Conservation (phyloP, 2,329 filamentous ascomycete genomes). For the Bipolaris gigantea region DNA sequence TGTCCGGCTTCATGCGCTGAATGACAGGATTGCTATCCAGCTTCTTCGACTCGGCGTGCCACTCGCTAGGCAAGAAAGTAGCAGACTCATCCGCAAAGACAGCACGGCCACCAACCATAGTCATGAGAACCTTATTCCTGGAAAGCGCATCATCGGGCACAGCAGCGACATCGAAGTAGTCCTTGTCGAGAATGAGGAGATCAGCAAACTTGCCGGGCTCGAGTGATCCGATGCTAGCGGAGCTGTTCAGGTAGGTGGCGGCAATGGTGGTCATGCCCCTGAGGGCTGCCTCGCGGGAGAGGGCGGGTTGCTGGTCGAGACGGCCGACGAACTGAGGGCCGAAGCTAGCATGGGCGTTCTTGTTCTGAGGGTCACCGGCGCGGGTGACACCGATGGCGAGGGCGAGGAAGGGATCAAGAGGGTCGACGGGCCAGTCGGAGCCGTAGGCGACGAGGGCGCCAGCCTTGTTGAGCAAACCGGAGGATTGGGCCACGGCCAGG, state of each 20-base stretch:
- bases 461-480: background rate
- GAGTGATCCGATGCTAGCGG: constrained; percentile 2
- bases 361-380: constrained; percentile 3
- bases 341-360: constrained; percentile 2
- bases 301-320: background rate
- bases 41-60: constrained; percentile 2
- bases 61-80: constrained; percentile 2
- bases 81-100: constrained; percentile 3
- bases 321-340: constrained; percentile 2
- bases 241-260: constrained; percentile 2
- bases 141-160: constrained; percentile 1
- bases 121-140: constrained; percentile 3
- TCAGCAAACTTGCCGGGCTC: constrained; percentile 6
- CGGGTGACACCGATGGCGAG: constrained; percentile 3
- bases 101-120: constrained; percentile 5
- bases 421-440: constrained; percentile 6
- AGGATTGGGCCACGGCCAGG: background rate
- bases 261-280: constrained; percentile 2
- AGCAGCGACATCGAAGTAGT: constrained; percentile 2
- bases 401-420: constrained; percentile 4
- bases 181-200: background rate
- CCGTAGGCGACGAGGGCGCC: constrained; percentile 3
- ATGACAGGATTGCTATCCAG: constrained; percentile 1
- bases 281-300: constrained; percentile 4
- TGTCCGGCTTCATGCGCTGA: constrained; percentile 3